Evolutionary conservation across 345 rosid genomes (phyloP), one percentile per base, ranked within the genome.

Genomic region (Psidium friedrichsthalianum): DNA sequence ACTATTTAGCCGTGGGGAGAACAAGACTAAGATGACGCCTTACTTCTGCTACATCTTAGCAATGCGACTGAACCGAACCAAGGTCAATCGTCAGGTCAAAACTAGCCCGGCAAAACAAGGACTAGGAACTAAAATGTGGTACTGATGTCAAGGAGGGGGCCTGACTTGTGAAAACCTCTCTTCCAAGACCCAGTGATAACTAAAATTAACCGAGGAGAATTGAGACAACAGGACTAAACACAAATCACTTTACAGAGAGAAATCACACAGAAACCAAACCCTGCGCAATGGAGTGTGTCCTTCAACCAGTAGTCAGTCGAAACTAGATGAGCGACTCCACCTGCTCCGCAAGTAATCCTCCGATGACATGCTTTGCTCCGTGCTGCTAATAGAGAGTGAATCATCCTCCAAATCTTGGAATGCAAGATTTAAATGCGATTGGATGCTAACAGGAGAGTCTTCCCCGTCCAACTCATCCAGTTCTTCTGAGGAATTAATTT

Each of bases 371-470:
- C 91, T 89, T 81, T 90, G 94, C 86, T 92, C 96, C 8, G 86
- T 84, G 88, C 95, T 93, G 86, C 95, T 94, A 51, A 84, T 83
- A 4, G 98, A 94, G 84, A 90, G 83, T 47, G 93, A 91, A 87
- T 96, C 97, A 59, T 94, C 98, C 49, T 94, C 98, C 89, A 95
- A 64, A 87, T 94, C 99, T 61, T 94, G 92, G 56, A 98, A 86
- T 21, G 98, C 98, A 52, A 95, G 93, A 89, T 93, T 96, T 69
- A 96, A 95, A 90, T 96, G 98, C 53, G 96, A 94, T 81, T 94
- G 93, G 49, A 98, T 92, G 83, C 90, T 91, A 12, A 89, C 88
- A 32, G 96, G 93, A 85, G 88, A 88, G 22, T 91, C 83, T 82
- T 91, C 92, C 53, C 86, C 96, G 2, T 94, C 96, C 82, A 54